Evolutionary conservation across 164 flowering plant genomes (phyloP), one percentile per base, ranked within the genome.

Genomic region (Santalum album): DNA sequence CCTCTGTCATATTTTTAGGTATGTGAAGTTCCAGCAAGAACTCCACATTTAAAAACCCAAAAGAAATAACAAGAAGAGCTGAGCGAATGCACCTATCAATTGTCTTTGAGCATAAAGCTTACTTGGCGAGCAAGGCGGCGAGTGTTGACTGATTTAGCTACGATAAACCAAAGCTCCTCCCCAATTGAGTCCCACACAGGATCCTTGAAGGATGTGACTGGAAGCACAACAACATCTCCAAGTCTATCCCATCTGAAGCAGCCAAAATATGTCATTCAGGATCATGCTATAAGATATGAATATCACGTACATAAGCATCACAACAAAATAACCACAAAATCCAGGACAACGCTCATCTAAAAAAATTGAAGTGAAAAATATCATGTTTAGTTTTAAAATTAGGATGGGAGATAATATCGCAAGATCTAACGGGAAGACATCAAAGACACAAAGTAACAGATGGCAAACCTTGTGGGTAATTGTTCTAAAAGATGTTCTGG

Each of bases 51-150:
- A n/a, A n/a, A n/a, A n/a, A n/a, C n/a, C n/a, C n/a, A n/a, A n/a
- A n/a, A n/a, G n/a, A 29, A 29, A 10, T 10, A 29, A 29, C 35
- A 29, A 29, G 35, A 10, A 20, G 3, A 16, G 11, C 11, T 46
- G 50, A 15, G 7, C 12, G 32, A 50, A 21, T 21, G 19, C n/a
- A n/a, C n/a, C n/a, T n/a, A n/a, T n/a, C n/a, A n/a, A n/a, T n/a
- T n/a, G n/a, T 29, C 4, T 29, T 39, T 9, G 43, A 21, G 7
- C 9, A 6, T 18, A 35, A 4, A 27, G 43, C 74, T 63, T 73
- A 92, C 98, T 61, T 86, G 98, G 46, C 91, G 91, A 58, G 96
- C 96, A 67, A 89, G 90, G 43, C 94, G 96, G 26, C 42, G 55
- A 53, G 96, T 39, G 58, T 78, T 77, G 38, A 92, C 83, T 51